Conservation (phyloP, 1,284 basidiomycete species). For the Afroboletus lepidellus region DNA sequence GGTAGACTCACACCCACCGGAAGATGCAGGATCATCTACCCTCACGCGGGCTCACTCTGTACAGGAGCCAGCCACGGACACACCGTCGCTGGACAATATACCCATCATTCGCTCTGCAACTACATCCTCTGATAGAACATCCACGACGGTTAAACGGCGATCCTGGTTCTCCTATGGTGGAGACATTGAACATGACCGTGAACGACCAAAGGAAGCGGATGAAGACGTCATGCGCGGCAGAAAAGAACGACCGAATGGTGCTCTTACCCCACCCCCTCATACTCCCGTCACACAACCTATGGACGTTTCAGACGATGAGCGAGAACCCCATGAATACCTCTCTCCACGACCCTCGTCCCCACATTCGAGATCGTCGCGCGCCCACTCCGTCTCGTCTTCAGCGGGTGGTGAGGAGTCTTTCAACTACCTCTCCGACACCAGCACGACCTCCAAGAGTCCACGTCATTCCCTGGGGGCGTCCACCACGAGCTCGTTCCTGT, state of each 20-base stretch:
- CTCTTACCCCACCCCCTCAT: conserved; percentile 33
- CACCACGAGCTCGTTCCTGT: conserved; percentile 57
- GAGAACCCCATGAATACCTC: conserved; percentile 18
- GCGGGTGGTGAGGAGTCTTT: conserved; percentile 27
- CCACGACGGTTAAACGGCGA: conserved; percentile 31
- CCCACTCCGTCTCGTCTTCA: conserved; percentile 33
- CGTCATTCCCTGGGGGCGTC: conserved; percentile 34
- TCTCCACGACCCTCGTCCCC: conserved; percentile 24
- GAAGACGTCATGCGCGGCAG: conserved; percentile 18
- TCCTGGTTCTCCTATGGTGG: conserved; percentile 39
- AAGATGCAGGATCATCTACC: conserved; percentile 22
- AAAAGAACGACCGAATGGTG: conserved; percentile 12
- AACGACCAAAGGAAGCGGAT: conserved; percentile 30
- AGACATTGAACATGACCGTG: conserved; percentile 26
- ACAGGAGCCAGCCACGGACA: conserved; percentile 25
- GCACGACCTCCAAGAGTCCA: conserved; percentile 32
- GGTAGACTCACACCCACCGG: conserved; percentile 5
- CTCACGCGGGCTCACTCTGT: conserved; percentile 34
- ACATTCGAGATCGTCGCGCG: conserved; percentile 30
- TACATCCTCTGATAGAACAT: conserved; percentile 12
- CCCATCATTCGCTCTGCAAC: conserved; percentile 18
- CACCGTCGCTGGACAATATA: conserved; percentile 13
- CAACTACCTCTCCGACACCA: conserved; percentile 29
- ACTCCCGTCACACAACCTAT: conserved; percentile 13
- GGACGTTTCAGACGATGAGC: conserved; percentile 21